A percentile compares a stretch with the other conserved stretches of the same genome.
Conservation (phyloP, 2,329 filamentous ascomycete genomes). For the Sclerotinia spermophila region DNA sequence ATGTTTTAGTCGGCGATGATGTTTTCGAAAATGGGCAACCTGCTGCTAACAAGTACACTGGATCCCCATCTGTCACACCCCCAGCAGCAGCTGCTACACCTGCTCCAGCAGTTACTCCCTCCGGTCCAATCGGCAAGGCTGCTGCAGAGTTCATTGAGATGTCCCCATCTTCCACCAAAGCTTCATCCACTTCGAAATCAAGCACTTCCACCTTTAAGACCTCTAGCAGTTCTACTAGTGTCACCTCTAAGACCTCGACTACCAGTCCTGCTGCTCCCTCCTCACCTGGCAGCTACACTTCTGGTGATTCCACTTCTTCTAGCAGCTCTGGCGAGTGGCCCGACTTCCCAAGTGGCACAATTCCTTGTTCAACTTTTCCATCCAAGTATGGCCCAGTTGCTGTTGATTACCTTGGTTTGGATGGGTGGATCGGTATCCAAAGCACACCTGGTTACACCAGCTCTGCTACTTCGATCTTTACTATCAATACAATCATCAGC, state of each 20-base stretch:
- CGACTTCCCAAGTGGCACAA: slow-evolving; percentile 70
- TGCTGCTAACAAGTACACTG: slow-evolving; percentile 36
- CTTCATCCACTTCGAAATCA: not conserved
- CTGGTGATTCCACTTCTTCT: slow-evolving; percentile 23
- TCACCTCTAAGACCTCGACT: not conserved
- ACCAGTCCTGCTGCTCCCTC: slow-evolving; percentile 27
- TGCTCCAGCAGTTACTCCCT: slow-evolving; percentile 34
- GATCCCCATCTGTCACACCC: slow-evolving; percentile 34
- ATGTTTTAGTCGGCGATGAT: slow-evolving; percentile 58
- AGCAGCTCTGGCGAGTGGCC: slow-evolving; percentile 52
- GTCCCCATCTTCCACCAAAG: slow-evolving; percentile 29
- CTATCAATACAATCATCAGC: slow-evolving; percentile 60
- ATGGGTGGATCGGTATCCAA: slow-evolving; percentile 80
- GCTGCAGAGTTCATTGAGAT: not conserved
- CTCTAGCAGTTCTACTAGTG: not conserved
- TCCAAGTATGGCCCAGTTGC: slow-evolving; percentile 74
- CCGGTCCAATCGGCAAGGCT: slow-evolving; percentile 12
- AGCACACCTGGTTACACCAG: slow-evolving; percentile 50
- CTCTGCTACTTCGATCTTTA: slow-evolving; percentile 52
- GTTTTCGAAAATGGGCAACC: slow-evolving; percentile 51
- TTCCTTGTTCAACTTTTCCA: slow-evolving; percentile 72
- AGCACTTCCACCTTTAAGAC: slow-evolving; percentile 29
- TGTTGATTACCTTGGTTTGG: slow-evolving; percentile 64
- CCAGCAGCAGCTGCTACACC: slow-evolving; percentile 20
- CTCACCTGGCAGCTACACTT: not conserved